These are phyloP conservation scores for Mycena venus DNA, from an alignment of 768 basidiomycete genomes.

Conservation along the genomic window DNA sequence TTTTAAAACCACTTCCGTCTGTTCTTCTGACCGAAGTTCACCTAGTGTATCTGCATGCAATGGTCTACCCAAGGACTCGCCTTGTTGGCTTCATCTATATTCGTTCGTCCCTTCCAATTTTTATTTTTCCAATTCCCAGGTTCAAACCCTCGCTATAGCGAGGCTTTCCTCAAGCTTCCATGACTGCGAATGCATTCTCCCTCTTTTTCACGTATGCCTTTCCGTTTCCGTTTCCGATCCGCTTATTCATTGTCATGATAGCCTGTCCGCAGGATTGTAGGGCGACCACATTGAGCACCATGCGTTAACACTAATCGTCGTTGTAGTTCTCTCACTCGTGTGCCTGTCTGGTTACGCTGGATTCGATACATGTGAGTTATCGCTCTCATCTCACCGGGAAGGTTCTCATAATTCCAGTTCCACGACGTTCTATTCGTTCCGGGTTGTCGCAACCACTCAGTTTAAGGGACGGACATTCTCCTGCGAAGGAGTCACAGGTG, in stretches of 20 bases:
- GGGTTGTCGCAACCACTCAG: conserved; percentile 51
- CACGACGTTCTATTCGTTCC: conserved; percentile 55
- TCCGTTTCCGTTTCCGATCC: neutral
- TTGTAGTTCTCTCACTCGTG: conserved; percentile 38
- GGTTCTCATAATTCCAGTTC: conserved; percentile 17
- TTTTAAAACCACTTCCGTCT: neutral
- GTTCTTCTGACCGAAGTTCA: neutral
- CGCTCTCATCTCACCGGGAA: neutral
- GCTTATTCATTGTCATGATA: neutral
- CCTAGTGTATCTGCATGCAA: conserved; percentile 36
- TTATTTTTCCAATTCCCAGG: neutral
- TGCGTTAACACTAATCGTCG: neutral
- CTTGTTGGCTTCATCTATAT: conserved; percentile 43
- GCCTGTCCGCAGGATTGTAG: conserved; percentile 32
- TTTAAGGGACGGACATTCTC: conserved; percentile 50
- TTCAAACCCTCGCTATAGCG: conserved; percentile 30
- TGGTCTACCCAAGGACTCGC: conserved; percentile 41
- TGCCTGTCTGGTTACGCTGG: conserved; percentile 51
- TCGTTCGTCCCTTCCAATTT: conserved; percentile 19
- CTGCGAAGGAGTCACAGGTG: conserved; percentile 44
- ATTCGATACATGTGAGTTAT: conserved; percentile 47
- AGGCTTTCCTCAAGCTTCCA: conserved; percentile 46
- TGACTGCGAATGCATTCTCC: conserved; percentile 44
- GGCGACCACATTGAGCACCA: neutral
- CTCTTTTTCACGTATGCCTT: conserved; percentile 30